These are phyloP conservation scores for Candida arabinofermentans DNA, from an alignment of 805 yeast species.

Conservation along the genomic window DNA sequence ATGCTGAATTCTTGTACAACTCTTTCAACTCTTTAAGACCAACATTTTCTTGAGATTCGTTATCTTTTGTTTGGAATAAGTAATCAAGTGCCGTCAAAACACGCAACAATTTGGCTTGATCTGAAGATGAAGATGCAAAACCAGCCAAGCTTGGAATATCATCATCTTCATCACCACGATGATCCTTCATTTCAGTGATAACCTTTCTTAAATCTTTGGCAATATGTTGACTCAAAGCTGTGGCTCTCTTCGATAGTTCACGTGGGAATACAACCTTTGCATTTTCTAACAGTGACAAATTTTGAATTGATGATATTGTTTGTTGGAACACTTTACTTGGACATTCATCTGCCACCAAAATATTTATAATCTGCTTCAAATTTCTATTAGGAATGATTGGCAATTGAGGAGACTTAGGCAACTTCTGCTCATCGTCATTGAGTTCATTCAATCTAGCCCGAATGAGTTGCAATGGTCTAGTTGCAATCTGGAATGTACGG, in stretches of 20 bases:
- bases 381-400: constrained; percentile 65
- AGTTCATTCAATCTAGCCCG: constrained; percentile 35
- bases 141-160: constrained; percentile 47
- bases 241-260: constrained; percentile 64
- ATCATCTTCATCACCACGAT: constrained; percentile 38
- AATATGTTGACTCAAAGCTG: constrained; percentile 50
- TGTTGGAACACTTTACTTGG: constrained; percentile 82
- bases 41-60: constrained; percentile 24
- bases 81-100: constrained; percentile 86
- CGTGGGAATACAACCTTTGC: constrained; percentile 63
- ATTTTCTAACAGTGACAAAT: constrained; percentile 56
- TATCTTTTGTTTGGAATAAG: constrained; percentile 50
- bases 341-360: constrained; percentile 78
- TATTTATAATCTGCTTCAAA: constrained; percentile 57
- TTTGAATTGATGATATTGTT: constrained; percentile 75
- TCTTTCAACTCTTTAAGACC: constrained; percentile 48
- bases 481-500: constrained; percentile 68
- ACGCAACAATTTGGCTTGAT: constrained; percentile 83
- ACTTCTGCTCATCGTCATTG: constrained; percentile 23
- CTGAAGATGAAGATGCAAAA: constrained; percentile 77
- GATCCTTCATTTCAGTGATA: constrained; percentile 38
- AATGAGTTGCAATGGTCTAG: constrained; percentile 63
- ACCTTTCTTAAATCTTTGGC: constrained; percentile 52
- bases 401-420: constrained; percentile 31
- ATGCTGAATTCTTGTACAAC: constrained; percentile 61